Evolutionary conservation across 2,329 filamentous ascomycete genomes (phyloP).

Genomic region (Cytospora paraplurivora): DNA sequence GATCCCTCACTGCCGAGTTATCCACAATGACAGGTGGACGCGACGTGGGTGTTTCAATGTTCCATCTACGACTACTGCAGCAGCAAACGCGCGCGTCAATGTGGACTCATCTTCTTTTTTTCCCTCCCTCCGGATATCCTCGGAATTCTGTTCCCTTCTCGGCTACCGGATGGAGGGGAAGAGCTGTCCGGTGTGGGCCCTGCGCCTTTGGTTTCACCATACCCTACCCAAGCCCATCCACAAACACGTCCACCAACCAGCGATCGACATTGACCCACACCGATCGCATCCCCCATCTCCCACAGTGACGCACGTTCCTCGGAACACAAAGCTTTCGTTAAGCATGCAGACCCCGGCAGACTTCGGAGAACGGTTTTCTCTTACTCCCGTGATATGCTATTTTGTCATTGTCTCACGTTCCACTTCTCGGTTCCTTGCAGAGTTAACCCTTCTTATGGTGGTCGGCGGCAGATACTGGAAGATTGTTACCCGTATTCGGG

Average conservation of each 20-base stretch:
- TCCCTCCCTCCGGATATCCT: constrained; percentile 6
- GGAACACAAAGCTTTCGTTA: constrained; percentile 6
- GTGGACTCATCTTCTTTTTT: constrained; percentile 4
- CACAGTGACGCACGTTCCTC: constrained; percentile 8
- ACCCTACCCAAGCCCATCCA: constrained; percentile 21
- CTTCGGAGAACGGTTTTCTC: background rate
- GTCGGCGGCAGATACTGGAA: background rate
- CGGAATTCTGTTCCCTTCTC: constrained; percentile 19
- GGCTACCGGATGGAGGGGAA: constrained; percentile 21
- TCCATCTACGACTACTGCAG: constrained; percentile 4
- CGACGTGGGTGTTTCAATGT: constrained; percentile 8
- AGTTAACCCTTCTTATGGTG: background rate
- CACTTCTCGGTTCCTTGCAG: constrained; percentile 2
- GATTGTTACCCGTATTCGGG: background rate
- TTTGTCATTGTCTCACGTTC: constrained; percentile 9
- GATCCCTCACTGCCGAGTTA: constrained; percentile 1
- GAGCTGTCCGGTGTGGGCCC: constrained; percentile 21
- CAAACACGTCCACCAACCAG: constrained; percentile 24
- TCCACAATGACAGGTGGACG: constrained; percentile 1
- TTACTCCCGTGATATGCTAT: background rate
- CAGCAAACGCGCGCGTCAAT: constrained; percentile 11
- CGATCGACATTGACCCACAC: constrained; percentile 7
- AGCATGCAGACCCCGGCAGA: background rate
- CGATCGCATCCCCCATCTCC: constrained; percentile 10
- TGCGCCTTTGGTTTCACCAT: constrained; percentile 11